Conservation (phyloP, 495 filamentous ascomycete genomes). For the Penicillium diatomitis region DNA sequence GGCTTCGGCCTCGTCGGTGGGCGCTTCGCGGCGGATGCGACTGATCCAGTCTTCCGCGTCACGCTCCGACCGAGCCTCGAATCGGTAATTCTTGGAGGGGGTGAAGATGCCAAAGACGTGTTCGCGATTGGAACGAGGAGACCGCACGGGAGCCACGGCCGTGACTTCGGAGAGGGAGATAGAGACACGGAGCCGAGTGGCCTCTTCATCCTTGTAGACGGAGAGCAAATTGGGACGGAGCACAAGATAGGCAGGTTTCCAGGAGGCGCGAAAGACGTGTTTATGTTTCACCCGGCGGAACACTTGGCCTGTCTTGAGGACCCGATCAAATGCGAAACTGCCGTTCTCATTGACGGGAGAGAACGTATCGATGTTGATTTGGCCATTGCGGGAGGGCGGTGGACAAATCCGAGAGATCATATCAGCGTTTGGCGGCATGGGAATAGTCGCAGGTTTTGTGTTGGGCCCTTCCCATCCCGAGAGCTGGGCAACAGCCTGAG, state of each 20-base stretch:
- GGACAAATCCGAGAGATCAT: slow-evolving; percentile 8
- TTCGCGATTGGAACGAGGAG: slow-evolving; percentile 69
- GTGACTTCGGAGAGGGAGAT: slow-evolving; percentile 84
- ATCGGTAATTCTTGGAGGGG: slow-evolving; percentile 81
- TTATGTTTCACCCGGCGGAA: slow-evolving; percentile 86
- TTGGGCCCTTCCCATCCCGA: slow-evolving; percentile 17
- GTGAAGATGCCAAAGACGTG: slow-evolving; percentile 93
- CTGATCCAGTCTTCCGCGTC: slow-evolving; percentile 86
- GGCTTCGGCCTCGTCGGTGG: slow-evolving; percentile 79
- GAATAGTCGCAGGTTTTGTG: slow-evolving; percentile 19
- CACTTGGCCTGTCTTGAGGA: slow-evolving; percentile 79
- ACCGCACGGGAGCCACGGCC: slow-evolving; percentile 77
- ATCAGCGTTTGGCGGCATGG: slow-evolving; percentile 12
- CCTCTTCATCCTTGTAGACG: slow-evolving; percentile 86
- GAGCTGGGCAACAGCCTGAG: slow-evolving; percentile 15
- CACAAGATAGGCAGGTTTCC: slow-evolving; percentile 86
- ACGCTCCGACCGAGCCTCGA: slow-evolving; percentile 60
- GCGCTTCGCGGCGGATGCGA: slow-evolving; percentile 67
- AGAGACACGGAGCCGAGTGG: slow-evolving; percentile 80
- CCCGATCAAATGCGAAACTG: slow-evolving; percentile 87
- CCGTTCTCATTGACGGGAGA: slow-evolving; percentile 90
- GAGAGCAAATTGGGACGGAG: slow-evolving; percentile 89
- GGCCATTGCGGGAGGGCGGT: slow-evolving; percentile 31
- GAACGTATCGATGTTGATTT: slow-evolving; percentile 55
- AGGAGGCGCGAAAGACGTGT: slow-evolving; percentile 65